Percentiles rank a stretch among this genome's conserved stretches.
Evolutionary conservation across 129 eudicot species (phyloP).

Genomic region (Dittrichia graveolens): DNA sequence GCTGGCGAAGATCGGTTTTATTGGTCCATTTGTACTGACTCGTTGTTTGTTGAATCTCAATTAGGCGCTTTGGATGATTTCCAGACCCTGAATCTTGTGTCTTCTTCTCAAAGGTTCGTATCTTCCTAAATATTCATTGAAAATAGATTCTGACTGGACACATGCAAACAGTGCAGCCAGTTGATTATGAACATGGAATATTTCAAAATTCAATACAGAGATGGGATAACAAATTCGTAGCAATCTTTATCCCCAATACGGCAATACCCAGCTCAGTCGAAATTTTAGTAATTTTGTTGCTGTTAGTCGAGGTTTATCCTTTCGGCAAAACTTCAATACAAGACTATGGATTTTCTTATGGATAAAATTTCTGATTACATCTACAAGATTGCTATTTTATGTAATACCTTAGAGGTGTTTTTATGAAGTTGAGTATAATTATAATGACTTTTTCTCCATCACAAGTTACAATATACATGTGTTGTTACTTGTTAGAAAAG

Average conservation of each 20-base stretch:
- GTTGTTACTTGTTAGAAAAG: not conserved
- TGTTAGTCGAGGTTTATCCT: not conserved
- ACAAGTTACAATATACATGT: not conserved
- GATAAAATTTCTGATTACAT: too few species aligned
- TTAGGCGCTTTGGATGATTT: conserved; percentile 98
- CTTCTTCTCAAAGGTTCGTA: conserved; percentile 76
- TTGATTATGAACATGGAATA: conserved; percentile 5
- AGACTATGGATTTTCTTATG: conserved; percentile 10
- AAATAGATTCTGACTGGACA: not conserved
- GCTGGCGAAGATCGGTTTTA: not conserved
- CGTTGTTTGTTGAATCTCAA: conserved; percentile 4
- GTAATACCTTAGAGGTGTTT: not conserved
- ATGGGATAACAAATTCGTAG: not conserved
- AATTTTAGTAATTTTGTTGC: not conserved
- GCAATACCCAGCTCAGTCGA: too few species aligned
- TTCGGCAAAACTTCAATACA: conserved; percentile 1
- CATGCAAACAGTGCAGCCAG: not conserved
- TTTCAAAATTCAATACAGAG: not conserved
- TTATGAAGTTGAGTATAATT: not conserved
- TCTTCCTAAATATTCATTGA: not conserved
- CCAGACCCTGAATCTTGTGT: conserved; percentile 73
- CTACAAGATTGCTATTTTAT: not conserved
- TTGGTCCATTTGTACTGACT: not conserved
- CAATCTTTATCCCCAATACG: not conserved
- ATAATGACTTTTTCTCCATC: too few species aligned